A percentile compares a stretch with the other conserved stretches of the same genome.
phyloP scores from a whole-genome alignment of 2,329 filamentous ascomycete species.

The Aspergillus pseudonomiae region DNA sequence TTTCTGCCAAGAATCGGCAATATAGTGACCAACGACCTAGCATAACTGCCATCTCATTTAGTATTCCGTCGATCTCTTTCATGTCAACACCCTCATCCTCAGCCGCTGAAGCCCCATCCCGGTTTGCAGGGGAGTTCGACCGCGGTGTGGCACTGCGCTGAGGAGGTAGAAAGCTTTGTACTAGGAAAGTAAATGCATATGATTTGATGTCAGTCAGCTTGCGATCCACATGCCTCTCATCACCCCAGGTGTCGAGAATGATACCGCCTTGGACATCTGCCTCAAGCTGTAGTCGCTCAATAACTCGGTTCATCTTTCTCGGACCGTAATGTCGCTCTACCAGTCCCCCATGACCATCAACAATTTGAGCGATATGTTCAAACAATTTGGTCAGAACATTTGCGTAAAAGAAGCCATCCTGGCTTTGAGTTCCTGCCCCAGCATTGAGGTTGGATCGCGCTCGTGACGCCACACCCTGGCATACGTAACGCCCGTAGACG shows the following conservation, averaged over 20 bases:
- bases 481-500: conserved; percentile 94
- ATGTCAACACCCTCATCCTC: conserved; percentile 95
- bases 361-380: conserved; percentile 95
- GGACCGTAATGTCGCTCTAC: conserved; percentile 92
- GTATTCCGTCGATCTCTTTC: conserved; percentile 87
- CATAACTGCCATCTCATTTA: conserved; percentile 91
- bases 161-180: conserved; percentile 84
- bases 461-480: conserved; percentile 84
- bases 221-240: conserved; percentile 81
- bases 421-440: conserved; percentile 61
- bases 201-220: conserved; percentile 94
- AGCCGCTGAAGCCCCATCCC: conserved; percentile 57
- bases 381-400: conserved; percentile 89
- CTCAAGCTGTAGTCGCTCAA: conserved; percentile 89
- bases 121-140: conserved; percentile 74
- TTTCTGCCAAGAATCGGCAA: conserved; percentile 81
- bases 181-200: conserved; percentile 95
- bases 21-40: conserved; percentile 92
- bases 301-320: conserved; percentile 92
- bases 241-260: conserved; percentile 91
- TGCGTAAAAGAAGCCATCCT: conserved; percentile 87
- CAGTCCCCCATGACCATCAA: conserved; percentile 85
- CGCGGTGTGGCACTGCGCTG: conserved; percentile 70
- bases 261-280: conserved; percentile 96
- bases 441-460: conserved; percentile 81